Evolutionary conservation across 495 filamentous ascomycete species (phyloP), one percentile per base, ranked within the genome.

Genomic region (Hypoxylon cercidicola): DNA sequence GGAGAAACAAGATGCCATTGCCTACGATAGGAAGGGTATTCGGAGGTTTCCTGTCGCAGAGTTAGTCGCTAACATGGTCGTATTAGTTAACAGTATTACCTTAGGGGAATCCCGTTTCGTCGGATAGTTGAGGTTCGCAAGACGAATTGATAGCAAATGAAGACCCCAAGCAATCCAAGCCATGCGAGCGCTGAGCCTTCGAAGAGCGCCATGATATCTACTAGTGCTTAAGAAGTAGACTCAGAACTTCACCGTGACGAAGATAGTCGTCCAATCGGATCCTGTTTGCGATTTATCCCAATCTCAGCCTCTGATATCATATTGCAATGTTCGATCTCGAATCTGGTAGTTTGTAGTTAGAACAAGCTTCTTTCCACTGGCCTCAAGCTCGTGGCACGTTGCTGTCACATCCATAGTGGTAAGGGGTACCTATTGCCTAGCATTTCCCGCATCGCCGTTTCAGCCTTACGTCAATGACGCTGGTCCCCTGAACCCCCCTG

Each of bases 1-100:
- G 84, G 5, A 87, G 75, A 48, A 88, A 88, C 34, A 81, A 73
- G 55, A 88, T 72, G 34, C 85, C 85, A 73, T 88, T 88, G 15
- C 85, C 85, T 6, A 79, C 77, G 0, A 88, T 59, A 7, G 85
- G 85, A 1, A 86, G 73, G 1, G 85, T 87, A 50, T 84, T 79
- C 18, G 85, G 84, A 0, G 85, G 83, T 21, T 75, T 77, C 47
- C 79, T 82, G 44, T 48, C 1, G n/a, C 3, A 5, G 13, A 25
- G 55, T 62, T 28, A 62, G 57, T 43, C 9, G 3, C 18, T 11
- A 35, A 32, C 13, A 10, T 43, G 20, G 16, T 20, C 18, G 28
- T 45, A 15, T 28, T 35, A 10, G 8, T 10, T 16, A 16, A 40
- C 15, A 40, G 37, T 40, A 40, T 41, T 72, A 77, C 77, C 64